A percentile compares a stretch with the other conserved stretches of the same genome.
Conservation (phyloP, 768 basidiomycete genomes). For the Trichaptum fuscoviolaceum region DNA sequence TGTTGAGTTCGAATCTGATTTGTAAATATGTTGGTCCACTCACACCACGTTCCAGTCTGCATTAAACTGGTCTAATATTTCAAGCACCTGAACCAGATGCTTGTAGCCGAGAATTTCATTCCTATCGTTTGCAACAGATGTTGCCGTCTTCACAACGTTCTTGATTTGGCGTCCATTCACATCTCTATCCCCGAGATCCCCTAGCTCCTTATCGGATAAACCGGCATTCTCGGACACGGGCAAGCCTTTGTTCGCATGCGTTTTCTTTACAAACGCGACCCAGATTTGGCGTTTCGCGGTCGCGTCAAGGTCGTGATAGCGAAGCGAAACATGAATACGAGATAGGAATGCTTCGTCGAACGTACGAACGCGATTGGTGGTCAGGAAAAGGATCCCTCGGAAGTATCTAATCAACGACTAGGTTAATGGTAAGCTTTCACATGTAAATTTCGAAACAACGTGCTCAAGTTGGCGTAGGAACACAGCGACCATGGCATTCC, state of each 20-base stretch:
- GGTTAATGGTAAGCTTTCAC: background rate
- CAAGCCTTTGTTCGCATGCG: conserved; percentile 5
- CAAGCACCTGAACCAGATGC: conserved; percentile 53
- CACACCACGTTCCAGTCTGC: background rate
- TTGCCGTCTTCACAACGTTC: conserved; percentile 63
- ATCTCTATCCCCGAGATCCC: conserved; percentile 40
- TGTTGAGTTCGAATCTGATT: background rate
- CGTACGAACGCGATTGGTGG: conserved; percentile 38
- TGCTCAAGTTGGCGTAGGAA: conserved; percentile 26
- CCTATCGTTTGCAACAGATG: conserved; percentile 47
- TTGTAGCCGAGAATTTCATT: conserved; percentile 39
- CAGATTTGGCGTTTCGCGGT: conserved; percentile 21
- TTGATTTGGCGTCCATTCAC: conserved; percentile 67
- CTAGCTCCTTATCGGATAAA: conserved; percentile 38
- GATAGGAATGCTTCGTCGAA: conserved; percentile 69
- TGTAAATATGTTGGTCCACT: background rate
- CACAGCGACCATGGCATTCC: conserved; percentile 23
- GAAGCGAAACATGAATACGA: conserved; percentile 45
- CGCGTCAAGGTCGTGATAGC: conserved; percentile 27
- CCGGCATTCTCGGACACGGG: conserved; percentile 28
- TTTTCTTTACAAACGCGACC: conserved; percentile 23
- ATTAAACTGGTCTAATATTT: conserved; percentile 56
- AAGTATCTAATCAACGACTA: conserved; percentile 20
- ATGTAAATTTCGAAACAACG: background rate
- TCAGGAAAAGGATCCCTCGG: conserved; percentile 34